Evolutionary conservation across 2,329 filamentous ascomycete species (phyloP).

Genomic region (Colletotrichum falcatum): DNA sequence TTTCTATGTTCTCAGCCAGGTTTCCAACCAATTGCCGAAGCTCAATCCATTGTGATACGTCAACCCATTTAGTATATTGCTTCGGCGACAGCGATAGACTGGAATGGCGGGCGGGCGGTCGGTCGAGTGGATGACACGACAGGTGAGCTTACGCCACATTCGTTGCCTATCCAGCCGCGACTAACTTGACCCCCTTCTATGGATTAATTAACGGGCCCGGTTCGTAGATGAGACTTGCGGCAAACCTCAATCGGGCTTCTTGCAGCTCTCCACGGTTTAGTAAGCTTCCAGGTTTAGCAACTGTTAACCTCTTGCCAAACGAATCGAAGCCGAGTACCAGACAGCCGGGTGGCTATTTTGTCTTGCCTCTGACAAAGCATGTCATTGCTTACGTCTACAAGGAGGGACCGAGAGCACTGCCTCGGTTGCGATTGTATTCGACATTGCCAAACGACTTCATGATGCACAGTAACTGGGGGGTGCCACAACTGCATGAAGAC

Average conservation of each 20-base stretch:
- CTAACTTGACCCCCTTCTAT: neutral
- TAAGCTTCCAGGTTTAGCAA: conserved; percentile 23
- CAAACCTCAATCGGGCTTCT: neutral
- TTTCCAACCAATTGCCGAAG: neutral
- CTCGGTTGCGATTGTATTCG: conserved; percentile 1
- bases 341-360: conserved; percentile 8
- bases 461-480: conserved; percentile 1
- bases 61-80: neutral
- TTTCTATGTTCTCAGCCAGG: neutral
- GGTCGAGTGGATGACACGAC: neutral
- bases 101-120: neutral
- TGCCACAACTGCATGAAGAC: conserved; percentile 15
- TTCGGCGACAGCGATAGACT: conserved; percentile 1
- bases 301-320: neutral
- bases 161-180: neutral
- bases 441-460: neutral
- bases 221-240: neutral
- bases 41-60: neutral
- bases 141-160: conserved; percentile 26
- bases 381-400: conserved; percentile 33
- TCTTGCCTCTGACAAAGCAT: conserved; percentile 12
- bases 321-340: conserved; percentile 7
- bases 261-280: conserved; percentile 9
- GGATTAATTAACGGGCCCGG: neutral
- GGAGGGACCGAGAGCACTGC: neutral